These are phyloP conservation scores for Scutellaria galericulata DNA, from an alignment of 257 asterid species.

Conservation along the genomic window DNA sequence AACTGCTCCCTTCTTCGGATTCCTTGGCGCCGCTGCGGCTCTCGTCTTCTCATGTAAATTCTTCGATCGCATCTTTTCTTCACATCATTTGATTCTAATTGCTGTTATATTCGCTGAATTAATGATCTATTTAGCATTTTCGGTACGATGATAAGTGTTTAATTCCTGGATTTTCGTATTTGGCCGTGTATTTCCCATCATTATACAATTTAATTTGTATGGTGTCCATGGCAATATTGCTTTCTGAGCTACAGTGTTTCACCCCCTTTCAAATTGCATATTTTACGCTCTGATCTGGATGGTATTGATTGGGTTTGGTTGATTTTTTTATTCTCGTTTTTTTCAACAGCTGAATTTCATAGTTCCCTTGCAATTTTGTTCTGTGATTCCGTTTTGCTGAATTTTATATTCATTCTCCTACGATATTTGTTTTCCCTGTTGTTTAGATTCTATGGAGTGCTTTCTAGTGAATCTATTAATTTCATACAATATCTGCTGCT, in stretches of 20 bases:
- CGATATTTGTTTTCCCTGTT: not conserved
- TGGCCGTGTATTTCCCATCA: not conserved
- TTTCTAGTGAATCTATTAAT: not conserved
- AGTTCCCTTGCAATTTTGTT: not conserved
- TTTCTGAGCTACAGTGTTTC: not conserved
- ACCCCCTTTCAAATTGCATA: not conserved
- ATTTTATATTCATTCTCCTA: not conserved
- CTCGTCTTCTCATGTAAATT: constrained; percentile 67
- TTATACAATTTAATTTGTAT: not conserved
- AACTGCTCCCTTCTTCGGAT: constrained; percentile 76
- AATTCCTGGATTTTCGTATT: not conserved
- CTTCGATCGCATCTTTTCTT: constrained; percentile 35
- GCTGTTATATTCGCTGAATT: not conserved
- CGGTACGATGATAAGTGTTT: no score
- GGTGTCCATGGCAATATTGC: not conserved
- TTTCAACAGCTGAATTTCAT: not conserved
- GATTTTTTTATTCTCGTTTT: not conserved
- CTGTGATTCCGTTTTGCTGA: not conserved
- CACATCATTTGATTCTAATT: not conserved
- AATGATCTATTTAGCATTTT: not conserved
- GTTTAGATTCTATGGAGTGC: not conserved
- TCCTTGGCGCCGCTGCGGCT: constrained; percentile 74
- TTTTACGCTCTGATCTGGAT: constrained; percentile 31
- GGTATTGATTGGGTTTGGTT: constrained; percentile 13
- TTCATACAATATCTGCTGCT: not conserved